Percentiles rank a stretch among this genome's conserved stretches.
phyloP scores from a whole-genome alignment of 1,284 basidiomycete species.

The Pyrrhoderma noxium region DNA sequence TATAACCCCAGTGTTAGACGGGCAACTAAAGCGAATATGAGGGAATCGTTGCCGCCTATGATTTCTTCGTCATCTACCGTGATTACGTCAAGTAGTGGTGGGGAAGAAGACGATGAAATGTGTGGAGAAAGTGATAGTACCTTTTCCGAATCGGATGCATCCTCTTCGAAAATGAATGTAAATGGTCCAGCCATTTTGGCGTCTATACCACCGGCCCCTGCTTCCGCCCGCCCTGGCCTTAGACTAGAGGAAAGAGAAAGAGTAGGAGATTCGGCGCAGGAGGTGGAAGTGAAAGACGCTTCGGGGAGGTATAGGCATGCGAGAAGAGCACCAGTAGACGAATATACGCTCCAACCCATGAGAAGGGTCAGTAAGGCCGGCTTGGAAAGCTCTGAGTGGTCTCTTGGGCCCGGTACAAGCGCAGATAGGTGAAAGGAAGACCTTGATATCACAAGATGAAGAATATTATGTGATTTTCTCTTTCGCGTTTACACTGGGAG shows the following conservation, averaged over 20 bases:
- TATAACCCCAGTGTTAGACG: constrained; percentile 42
- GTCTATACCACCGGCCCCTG: no score
- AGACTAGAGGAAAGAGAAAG: background rate
- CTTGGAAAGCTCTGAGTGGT: constrained; percentile 50
- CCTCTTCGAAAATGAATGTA: no score
- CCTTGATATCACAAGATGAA: no score
- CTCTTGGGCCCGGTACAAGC: background rate
- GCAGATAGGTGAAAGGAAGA: background rate
- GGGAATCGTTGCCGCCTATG: constrained; percentile 73
- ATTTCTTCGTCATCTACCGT: constrained; percentile 25
- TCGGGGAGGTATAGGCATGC: constrained; percentile 79
- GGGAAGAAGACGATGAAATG: background rate
- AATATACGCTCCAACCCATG: constrained; percentile 78
- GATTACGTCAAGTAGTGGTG: background rate
- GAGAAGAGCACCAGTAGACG: constrained; percentile 76
- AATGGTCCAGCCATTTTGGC: no score
- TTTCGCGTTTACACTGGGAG: background rate
- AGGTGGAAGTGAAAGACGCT: constrained; percentile 79
- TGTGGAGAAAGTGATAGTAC: background rate
- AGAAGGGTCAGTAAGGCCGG: constrained; percentile 85
- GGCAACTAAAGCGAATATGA: constrained; percentile 39
- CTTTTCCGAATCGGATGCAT: background rate
- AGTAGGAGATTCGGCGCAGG: constrained; percentile 60
- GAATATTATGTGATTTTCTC: background rate
- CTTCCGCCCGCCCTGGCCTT: background rate